phyloP scores from a whole-genome alignment of 176 grass and related monocot genomes.

The Oryza nivara region DNA sequence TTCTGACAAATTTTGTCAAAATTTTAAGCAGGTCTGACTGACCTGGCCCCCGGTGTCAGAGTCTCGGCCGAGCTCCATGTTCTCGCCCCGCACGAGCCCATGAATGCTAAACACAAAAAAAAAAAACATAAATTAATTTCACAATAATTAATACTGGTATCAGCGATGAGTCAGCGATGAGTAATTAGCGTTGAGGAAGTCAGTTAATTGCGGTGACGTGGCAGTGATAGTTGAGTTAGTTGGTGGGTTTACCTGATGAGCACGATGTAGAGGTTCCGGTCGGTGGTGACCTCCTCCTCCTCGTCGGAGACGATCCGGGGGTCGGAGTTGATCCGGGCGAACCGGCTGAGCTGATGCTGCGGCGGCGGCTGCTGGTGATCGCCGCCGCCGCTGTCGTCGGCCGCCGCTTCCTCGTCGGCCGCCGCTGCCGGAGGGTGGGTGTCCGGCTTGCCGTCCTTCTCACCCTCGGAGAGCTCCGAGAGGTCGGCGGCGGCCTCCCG shows the following conservation, averaged over 20 bases:
- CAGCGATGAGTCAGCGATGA: background rate
- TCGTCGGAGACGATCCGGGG: constrained; percentile 57
- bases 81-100: constrained; percentile 87
- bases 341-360: constrained; percentile 2
- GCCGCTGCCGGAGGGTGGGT: background rate
- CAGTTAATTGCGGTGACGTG: background rate
- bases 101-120: constrained; percentile 55
- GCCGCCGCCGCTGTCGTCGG: background rate
- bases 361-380: background rate
- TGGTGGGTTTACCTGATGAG: constrained; percentile 64
- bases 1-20: background rate
- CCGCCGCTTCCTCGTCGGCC: background rate
- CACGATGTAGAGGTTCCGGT: constrained; percentile 74
- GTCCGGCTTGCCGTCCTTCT: constrained; percentile 41
- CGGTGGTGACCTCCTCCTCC: constrained; percentile 42
- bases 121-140: background rate
- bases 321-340: constrained; percentile 56
- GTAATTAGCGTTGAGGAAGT: background rate
- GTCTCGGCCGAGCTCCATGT: constrained; percentile 94
- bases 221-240: background rate
- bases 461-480: constrained; percentile 66
- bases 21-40: background rate
- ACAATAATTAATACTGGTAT: too few species aligned
- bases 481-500: constrained; percentile 76
- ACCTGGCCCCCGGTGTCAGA: constrained; percentile 96